phyloP scores from a whole-genome alignment of 306 rosid species.

The Prinsepia uniflora region DNA sequence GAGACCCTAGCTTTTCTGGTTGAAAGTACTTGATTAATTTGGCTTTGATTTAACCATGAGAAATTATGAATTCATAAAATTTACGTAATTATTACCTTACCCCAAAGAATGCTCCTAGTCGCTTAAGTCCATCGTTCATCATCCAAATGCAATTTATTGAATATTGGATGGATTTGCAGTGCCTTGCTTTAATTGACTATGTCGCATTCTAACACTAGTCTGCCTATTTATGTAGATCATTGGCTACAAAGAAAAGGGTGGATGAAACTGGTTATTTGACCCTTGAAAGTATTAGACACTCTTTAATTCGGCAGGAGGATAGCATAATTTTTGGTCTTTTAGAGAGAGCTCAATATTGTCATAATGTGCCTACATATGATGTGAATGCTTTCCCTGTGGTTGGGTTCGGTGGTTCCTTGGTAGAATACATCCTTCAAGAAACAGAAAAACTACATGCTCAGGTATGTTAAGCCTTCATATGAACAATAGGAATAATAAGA shows the following conservation, averaged over 20 bases:
- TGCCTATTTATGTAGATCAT: constrained; percentile 44
- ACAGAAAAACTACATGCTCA: constrained; percentile 86
- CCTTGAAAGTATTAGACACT: constrained; percentile 64
- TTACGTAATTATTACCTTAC: no score
- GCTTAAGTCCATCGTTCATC: background rate
- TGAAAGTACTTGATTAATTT: background rate
- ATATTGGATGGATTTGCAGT: background rate
- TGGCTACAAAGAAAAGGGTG: constrained; percentile 52
- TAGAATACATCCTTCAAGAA: constrained; percentile 72
- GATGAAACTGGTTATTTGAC: constrained; percentile 75
- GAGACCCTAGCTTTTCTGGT: background rate
- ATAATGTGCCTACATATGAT: constrained; percentile 67
- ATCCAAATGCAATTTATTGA: constrained; percentile 7
- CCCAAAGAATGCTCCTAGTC: background rate
- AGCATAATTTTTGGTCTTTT: constrained; percentile 80
- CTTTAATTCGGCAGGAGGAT: constrained; percentile 82
- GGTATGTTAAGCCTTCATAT: constrained; percentile 39
- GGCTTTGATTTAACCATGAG: background rate
- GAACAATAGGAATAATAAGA: constrained; percentile 10
- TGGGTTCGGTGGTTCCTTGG: constrained; percentile 73
- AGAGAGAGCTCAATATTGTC: constrained; percentile 75
- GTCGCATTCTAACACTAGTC: constrained; percentile 12
- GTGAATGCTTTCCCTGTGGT: constrained; percentile 60
- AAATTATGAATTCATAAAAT: no score
- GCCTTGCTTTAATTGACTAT: constrained; percentile 15